These are phyloP conservation scores for Argentina anserina DNA, from an alignment of 306 rosid species.

Conservation along the genomic window DNA sequence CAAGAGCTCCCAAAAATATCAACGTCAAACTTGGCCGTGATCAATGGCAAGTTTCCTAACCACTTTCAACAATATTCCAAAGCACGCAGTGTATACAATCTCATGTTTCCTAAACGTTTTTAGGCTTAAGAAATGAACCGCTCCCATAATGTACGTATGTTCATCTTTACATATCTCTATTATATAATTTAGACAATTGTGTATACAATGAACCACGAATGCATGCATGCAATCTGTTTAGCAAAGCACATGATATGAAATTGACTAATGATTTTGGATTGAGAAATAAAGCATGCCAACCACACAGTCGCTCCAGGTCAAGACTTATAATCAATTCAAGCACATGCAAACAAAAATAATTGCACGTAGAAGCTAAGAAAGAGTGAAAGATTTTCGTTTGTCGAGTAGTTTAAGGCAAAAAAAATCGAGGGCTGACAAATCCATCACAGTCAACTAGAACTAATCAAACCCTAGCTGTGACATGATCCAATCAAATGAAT, in stretches of 20 bases:
- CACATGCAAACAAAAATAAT: background rate
- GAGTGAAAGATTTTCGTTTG: background rate
- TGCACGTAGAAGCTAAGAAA: background rate
- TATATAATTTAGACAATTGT: background rate
- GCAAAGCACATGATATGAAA: conserved; percentile 13
- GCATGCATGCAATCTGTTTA: background rate
- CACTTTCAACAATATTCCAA: background rate
- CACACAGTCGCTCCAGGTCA: background rate
- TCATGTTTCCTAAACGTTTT: background rate
- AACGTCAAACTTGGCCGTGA: background rate
- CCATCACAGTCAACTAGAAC: conserved; percentile 7
- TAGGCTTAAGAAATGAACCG: background rate
- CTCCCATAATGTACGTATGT: background rate
- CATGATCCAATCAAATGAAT: background rate
- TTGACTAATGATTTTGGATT: background rate
- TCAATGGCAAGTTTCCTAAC: background rate
- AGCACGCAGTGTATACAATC: too few relatives aligned
- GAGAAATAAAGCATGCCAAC: conserved; percentile 4
- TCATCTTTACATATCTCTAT: background rate
- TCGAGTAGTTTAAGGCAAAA: background rate
- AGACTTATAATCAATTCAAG: background rate
- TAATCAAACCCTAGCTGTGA: background rate
- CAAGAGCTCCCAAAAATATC: background rate
- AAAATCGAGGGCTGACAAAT: background rate
- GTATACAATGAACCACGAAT: background rate